Conservation (phyloP, 352 stramenopile genomes). For the Phytophthora pseudosyringae region DNA sequence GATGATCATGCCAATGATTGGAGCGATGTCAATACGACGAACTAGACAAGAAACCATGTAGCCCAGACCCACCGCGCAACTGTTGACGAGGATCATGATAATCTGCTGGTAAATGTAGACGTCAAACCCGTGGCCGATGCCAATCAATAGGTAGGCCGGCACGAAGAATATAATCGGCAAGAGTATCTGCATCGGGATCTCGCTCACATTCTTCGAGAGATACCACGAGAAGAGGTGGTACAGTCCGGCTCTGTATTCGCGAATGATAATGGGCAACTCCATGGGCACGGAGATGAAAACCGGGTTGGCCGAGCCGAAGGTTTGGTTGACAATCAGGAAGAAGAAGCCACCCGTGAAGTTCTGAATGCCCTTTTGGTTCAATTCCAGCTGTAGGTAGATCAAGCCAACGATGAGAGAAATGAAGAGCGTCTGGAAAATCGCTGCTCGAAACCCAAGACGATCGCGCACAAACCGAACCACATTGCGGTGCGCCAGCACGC, state of each 20-base stretch:
- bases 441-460: conserved; percentile 26
- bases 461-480: conserved; percentile 40
- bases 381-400: conserved; percentile 50
- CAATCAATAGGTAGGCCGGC: conserved; percentile 43
- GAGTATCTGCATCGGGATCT: conserved; percentile 47
- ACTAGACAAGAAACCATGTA: conserved; percentile 41
- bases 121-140: conserved; percentile 37
- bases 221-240: conserved; percentile 50
- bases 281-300: conserved; percentile 42
- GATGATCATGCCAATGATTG: too few species aligned
- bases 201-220: conserved; percentile 51
- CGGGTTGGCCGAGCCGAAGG: conserved; percentile 34
- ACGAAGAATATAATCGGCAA: conserved; percentile 44
- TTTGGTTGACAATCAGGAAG: conserved; percentile 49
- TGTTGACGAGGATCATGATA: conserved; percentile 43
- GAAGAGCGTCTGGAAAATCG: conserved; percentile 37
- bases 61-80: conserved; percentile 36
- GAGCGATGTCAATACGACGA: too few species aligned
- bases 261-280: conserved; percentile 46
- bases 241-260: conserved; percentile 41
- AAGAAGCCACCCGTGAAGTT: conserved; percentile 48
- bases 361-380: conserved; percentile 46
- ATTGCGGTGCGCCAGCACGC: conserved; percentile 44
- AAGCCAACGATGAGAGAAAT: conserved; percentile 40
- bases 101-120: conserved; percentile 42